Base-by-base conservation (phyloP, 2,329 filamentous ascomycete genomes). In the Fusarium graminum region DNA sequence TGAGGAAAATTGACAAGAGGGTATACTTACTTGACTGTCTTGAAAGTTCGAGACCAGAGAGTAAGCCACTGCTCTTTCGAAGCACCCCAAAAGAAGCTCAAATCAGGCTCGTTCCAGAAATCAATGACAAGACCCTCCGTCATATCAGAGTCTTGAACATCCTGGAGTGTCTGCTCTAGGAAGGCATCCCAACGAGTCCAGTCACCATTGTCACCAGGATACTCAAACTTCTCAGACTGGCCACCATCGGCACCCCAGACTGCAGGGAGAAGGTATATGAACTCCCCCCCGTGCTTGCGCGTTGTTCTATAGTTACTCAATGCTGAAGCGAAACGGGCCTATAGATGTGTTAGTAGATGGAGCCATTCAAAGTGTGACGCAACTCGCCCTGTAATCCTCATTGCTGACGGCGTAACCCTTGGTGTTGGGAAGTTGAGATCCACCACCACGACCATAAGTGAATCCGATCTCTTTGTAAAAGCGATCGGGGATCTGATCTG, bases 71-170 rank as follows among this genome's bases (percentile, higher is more conserved):
- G 71, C 14, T 64, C 52, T 25, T 63, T 65, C 0, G 65, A 49
- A 0, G 63, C 44, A 4, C 28, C 32, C 71, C 72, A 73, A 40
- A 74, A 74, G 10, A 45, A 45, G 5, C n/a, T 52, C 7, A 69
- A 19, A 8, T 85, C 83, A 0, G 84, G 81, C 71, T 86, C 84
- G 55, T 86, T 86, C 84, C 84, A 86, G 34, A 85, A 79, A 50
- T 86, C 84, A 11, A 82, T 72, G 0, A 82, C 74, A 0, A 86
- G 63, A 0, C 76, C 78, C 1, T 73, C 72, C 19, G 69, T 74
- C 70, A 76, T 78, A 30, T 74, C 66, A 59, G 81, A 81, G 4
- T 69, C 72, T 25, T 75, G 77, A 12, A 81, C 77, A 28, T 74
- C 80, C 2, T 70, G 68, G 25, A 81, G 71, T 4, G 81, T 69